These are phyloP conservation scores for Tulasnella sp. DNA, from an alignment of 768 basidiomycete species.

Conservation along the genomic window DNA sequence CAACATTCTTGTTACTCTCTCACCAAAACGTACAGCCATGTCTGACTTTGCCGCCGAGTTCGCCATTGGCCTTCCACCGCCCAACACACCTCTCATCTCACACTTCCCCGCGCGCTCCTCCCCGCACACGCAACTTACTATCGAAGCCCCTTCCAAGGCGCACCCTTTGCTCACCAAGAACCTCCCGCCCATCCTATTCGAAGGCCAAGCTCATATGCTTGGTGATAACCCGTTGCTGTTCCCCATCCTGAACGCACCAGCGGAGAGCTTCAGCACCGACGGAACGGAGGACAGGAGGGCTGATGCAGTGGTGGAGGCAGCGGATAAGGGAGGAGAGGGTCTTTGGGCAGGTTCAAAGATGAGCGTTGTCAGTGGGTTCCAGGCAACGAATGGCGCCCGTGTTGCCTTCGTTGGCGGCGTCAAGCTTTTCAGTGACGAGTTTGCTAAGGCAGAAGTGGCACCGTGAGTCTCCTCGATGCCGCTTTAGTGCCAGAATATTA, in stretches of 20 bases:
- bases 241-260: conserved; percentile 70
- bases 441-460: conserved; percentile 52
- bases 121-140: conserved; percentile 57
- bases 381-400: conserved; percentile 68
- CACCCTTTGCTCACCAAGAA: conserved; percentile 39
- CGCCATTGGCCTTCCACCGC: conserved; percentile 78
- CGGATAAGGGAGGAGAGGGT: conserved; percentile 68
- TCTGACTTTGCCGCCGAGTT: conserved; percentile 83
- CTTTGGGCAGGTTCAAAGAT: conserved; percentile 75
- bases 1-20: conserved; percentile 79
- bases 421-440: conserved; percentile 71
- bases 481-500: neutral
- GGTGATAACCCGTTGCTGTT: conserved; percentile 70
- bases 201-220: conserved; percentile 58
- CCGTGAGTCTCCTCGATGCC: conserved; percentile 39
- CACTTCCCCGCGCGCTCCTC: conserved; percentile 73
- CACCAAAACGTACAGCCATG: conserved; percentile 64
- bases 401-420: conserved; percentile 75
- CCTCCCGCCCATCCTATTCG: conserved; percentile 62
- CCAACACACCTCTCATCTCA: conserved; percentile 73
- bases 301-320: conserved; percentile 58
- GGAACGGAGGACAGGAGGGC: conserved; percentile 41
- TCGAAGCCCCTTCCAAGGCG: conserved; percentile 38
- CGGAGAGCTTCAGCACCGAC: conserved; percentile 70
- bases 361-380: conserved; percentile 80